Percentiles rank a stretch among this genome's conserved stretches.
These are phyloP conservation scores for Paracoccidioides lutzii DNA, from an alignment of 2,329 filamentous ascomycete species.

Conservation along the genomic window DNA sequence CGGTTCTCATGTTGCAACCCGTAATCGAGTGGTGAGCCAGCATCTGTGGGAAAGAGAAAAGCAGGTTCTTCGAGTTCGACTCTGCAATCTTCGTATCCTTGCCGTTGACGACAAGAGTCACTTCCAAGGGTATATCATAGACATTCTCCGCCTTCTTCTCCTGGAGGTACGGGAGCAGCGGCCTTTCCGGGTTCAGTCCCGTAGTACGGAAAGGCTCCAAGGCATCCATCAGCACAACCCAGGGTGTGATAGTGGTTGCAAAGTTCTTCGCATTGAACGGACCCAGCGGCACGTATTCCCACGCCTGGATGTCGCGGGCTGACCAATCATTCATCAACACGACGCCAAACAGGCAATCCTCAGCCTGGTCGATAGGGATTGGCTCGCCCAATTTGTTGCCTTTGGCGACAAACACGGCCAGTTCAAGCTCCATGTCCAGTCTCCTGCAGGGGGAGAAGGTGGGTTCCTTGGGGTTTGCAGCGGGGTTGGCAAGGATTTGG, in stretches of 20 bases:
- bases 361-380: constrained; percentile 51
- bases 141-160: constrained; percentile 47
- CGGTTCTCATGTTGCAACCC: constrained; percentile 60
- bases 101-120: constrained; percentile 42
- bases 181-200: constrained; percentile 42
- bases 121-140: constrained; percentile 57
- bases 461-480: constrained; percentile 49
- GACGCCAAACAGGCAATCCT: constrained; percentile 62
- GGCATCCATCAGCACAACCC: constrained; percentile 66
- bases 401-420: constrained; percentile 60
- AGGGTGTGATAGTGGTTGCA: constrained; percentile 61
- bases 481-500: constrained; percentile 56
- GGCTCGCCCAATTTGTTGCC: constrained; percentile 52
- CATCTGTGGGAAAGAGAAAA: constrained; percentile 80
- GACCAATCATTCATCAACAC: constrained; percentile 84
- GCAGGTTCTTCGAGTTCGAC: constrained; percentile 52
- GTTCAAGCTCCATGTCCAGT: constrained; percentile 68
- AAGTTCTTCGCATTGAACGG: constrained; percentile 82
- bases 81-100: constrained; percentile 43
- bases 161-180: constrained; percentile 50
- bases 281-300: constrained; percentile 73
- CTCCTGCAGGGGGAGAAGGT: constrained; percentile 50
- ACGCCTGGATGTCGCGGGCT: constrained; percentile 67
- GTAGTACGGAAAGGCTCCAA: constrained; percentile 52
- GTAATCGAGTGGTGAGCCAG: constrained; percentile 65